Conservation (phyloP, 2,329 filamentous ascomycete species). For the Pyrenophora tritici-repentis region DNA sequence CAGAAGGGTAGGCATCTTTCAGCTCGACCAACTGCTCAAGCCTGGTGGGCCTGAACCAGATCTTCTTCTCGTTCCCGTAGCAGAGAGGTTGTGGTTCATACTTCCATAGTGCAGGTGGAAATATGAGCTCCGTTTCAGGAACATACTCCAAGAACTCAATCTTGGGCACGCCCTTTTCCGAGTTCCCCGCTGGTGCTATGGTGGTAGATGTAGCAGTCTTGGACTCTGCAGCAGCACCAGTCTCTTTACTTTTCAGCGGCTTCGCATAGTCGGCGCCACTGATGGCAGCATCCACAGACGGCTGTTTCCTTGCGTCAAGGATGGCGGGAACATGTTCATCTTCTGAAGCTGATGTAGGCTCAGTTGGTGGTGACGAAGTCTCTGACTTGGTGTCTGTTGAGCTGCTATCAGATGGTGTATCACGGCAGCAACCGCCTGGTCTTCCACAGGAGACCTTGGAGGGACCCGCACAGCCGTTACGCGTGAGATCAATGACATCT, state of each 20-base stretch:
- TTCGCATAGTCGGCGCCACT: slow-evolving; percentile 41
- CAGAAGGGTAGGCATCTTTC: slow-evolving; percentile 81
- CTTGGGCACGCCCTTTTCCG: slow-evolving; percentile 57
- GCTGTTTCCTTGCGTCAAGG: slow-evolving; percentile 26
- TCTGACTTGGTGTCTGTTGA: slow-evolving; percentile 33
- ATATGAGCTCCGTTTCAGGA: slow-evolving; percentile 89
- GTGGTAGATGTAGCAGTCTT: slow-evolving; percentile 47
- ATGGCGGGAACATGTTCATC: slow-evolving; percentile 37
- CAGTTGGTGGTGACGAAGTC: slow-evolving; percentile 37
- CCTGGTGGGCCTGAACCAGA: slow-evolving; percentile 88
- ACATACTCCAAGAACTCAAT: slow-evolving; percentile 86
- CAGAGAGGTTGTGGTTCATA: slow-evolving; percentile 78
- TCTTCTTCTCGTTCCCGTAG: slow-evolving; percentile 91
- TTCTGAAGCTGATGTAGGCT: slow-evolving; percentile 32
- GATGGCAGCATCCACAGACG: slow-evolving; percentile 28
- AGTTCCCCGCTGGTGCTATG: slow-evolving; percentile 55
- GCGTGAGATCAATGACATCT: slow-evolving; percentile 32
- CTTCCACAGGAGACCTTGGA: slow-evolving; percentile 43
- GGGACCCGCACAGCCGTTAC: slow-evolving; percentile 28
- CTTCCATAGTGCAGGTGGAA: slow-evolving; percentile 81
- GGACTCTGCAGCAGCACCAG: slow-evolving; percentile 53
- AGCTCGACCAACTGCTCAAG: slow-evolving; percentile 85
- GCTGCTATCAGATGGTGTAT: slow-evolving; percentile 37
- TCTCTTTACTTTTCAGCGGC: slow-evolving; percentile 45
- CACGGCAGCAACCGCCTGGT: slow-evolving; percentile 47